Percentiles rank a stretch among this genome's conserved stretches.
phyloP scores from a whole-genome alignment of 108 stramenopile genomes.

The Stephanodiscus triporus region DNA sequence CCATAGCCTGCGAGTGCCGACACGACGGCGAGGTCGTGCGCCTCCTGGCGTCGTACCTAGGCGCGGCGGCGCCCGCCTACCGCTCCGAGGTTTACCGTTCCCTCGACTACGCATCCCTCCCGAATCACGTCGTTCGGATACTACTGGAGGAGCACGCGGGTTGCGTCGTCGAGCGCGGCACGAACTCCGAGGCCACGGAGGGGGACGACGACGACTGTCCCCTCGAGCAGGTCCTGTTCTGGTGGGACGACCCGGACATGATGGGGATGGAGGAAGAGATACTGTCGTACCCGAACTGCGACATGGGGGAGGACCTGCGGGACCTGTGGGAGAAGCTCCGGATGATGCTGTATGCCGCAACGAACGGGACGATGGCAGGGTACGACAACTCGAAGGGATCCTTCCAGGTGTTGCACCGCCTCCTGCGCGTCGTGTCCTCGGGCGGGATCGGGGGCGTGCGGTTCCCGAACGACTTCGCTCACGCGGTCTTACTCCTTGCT shows the following conservation, averaged over 20 bases:
- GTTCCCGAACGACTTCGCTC: constrained; percentile 43
- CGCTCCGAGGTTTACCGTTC: constrained; percentile 41
- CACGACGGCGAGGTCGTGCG: constrained; percentile 26
- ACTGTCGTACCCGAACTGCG: constrained; percentile 37
- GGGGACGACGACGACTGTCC: constrained; percentile 50
- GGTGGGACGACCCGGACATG: constrained; percentile 53
- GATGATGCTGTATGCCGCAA: constrained; percentile 51
- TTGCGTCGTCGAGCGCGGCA: constrained; percentile 40
- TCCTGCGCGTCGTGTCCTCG: constrained; percentile 21
- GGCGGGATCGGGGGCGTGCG: constrained; percentile 33
- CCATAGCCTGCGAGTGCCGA: constrained; percentile 34
- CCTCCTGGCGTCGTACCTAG: constrained; percentile 21
- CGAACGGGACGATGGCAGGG: constrained; percentile 22
- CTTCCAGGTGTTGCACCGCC: constrained; percentile 41
- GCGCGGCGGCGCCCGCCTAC: constrained; percentile 17
- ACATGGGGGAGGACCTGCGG: constrained; percentile 38
- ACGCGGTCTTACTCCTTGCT: constrained; percentile 32
- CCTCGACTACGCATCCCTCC: constrained; percentile 31
- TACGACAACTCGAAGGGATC: constrained; percentile 29
- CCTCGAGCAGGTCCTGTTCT: constrained; percentile 38
- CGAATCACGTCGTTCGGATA: constrained; percentile 30
- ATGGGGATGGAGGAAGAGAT: constrained; percentile 43
- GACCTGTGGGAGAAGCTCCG: constrained; percentile 41
- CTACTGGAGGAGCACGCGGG: constrained; percentile 42
- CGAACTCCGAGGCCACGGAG: constrained; percentile 41